These are phyloP conservation scores for Metschnikowia continentalis DNA, from an alignment of 805 yeast genomes.

Conservation along the genomic window DNA sequence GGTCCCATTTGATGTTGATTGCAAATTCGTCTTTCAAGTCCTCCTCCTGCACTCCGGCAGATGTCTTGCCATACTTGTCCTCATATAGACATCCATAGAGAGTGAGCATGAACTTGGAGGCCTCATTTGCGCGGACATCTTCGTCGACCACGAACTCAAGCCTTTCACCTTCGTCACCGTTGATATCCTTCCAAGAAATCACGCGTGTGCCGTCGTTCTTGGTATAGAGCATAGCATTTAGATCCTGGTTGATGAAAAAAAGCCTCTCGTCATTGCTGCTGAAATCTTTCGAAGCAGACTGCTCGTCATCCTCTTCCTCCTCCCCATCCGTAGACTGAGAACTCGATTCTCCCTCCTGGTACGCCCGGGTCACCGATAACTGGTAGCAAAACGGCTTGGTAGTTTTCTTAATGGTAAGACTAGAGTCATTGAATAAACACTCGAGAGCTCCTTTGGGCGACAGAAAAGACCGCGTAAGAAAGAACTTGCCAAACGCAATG, in stretches of 20 bases:
- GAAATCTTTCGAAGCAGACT: conserved; percentile 21
- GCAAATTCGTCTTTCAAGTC: conserved; percentile 15
- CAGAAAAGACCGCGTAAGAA: conserved; percentile 63
- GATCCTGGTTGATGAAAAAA: conserved; percentile 59
- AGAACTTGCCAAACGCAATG: conserved; percentile 78
- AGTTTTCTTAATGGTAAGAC: conserved; percentile 65
- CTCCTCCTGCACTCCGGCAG: conserved; percentile 38
- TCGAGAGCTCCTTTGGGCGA: conserved; percentile 88
- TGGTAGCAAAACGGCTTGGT: conserved; percentile 64
- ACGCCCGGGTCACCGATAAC: conserved; percentile 63
- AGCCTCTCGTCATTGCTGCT: conserved; percentile 59
- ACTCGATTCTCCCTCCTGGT: conserved; percentile 63
- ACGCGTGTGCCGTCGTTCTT: conserved; percentile 52
- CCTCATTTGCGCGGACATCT: conserved; percentile 49
- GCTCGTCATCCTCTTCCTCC: conserved; percentile 43
- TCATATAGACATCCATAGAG: conserved; percentile 72
- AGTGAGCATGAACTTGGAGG: conserved; percentile 58
- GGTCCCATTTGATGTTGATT: neutral
- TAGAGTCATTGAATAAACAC: conserved; percentile 77
- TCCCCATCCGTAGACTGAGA: conserved; percentile 42
- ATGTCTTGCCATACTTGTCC: conserved; percentile 58
- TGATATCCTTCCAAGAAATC: conserved; percentile 75
- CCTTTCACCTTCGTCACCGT: conserved; percentile 82
- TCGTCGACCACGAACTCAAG: conserved; percentile 76
- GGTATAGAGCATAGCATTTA: conserved; percentile 52